Conservation (phyloP, 2,329 filamentous ascomycete species). For the Xylariomycetidae sp. region DNA sequence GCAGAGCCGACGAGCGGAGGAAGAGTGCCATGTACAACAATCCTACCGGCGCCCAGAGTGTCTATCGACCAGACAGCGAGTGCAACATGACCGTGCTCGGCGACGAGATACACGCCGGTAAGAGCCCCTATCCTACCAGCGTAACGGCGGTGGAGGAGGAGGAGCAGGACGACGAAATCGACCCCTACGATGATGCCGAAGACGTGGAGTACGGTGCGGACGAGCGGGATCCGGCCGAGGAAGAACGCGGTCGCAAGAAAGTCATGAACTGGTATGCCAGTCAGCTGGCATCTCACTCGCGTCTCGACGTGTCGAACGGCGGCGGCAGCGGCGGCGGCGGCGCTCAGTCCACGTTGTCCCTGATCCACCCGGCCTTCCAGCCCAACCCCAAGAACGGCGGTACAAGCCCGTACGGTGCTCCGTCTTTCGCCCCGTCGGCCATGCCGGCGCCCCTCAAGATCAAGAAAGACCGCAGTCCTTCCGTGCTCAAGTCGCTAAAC, state of each 20-base stretch:
- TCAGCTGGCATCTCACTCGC: not conserved
- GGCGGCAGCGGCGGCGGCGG: constrained; percentile 7
- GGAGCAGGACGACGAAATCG: constrained; percentile 7
- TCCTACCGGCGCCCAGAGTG: constrained; percentile 9
- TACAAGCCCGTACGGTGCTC: too few species aligned
- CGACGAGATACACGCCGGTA: too few species aligned
- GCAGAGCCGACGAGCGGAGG: constrained; percentile 15
- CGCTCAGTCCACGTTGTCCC: constrained; percentile 14
- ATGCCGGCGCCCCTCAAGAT: constrained; percentile 12
- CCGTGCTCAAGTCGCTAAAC: not conserved
- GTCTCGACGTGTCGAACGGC: constrained; percentile 1
- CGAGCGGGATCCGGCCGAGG: constrained; percentile 11
- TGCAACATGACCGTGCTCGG: constrained; percentile 12
- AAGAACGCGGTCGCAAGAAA: constrained; percentile 14
- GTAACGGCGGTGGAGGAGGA: too few species aligned
- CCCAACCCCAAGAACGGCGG: constrained; percentile 1
- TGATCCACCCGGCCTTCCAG: constrained; percentile 22
- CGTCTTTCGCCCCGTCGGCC: constrained; percentile 17
- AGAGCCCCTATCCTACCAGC: too few species aligned
- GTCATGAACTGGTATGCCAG: constrained; percentile 19
- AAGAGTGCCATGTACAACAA: constrained; percentile 10
- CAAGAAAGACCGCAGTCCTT: constrained; percentile 6
- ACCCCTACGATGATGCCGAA: constrained; percentile 11
- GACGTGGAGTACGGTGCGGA: constrained; percentile 5
- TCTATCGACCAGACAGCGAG: constrained; percentile 24